Base-by-base conservation (phyloP, 768 basidiomycete species). In the Trametes sanguinea region DNA sequence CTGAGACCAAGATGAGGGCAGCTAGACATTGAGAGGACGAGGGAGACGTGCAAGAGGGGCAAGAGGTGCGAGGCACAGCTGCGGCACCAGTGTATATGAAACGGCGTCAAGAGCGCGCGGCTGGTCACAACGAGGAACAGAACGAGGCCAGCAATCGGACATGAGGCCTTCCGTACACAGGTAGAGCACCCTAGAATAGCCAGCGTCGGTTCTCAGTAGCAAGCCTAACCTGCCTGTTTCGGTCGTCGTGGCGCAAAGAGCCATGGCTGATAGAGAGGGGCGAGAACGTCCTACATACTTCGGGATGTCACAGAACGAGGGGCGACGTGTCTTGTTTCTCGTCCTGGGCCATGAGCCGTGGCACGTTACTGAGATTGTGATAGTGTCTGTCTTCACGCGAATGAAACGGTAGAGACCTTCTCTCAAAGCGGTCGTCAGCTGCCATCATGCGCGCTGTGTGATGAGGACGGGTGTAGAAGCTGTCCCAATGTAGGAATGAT, bases 51-150 rank as follows among this genome's bases (percentile, higher is more conserved):
- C 40, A 29, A 45, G 33, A 44, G 42, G 57, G 30, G 46, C 16
- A 45, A 22, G 47, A 43, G 42, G 5, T 13, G 8, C 10, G 14
- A 43, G 42, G n/a, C 40, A 33, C 47, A 44, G 61, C 51, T 51
- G 54, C 43, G 16, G 32, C 29, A n/a, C 6, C 33, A 40, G 40
- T 27, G 55, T 57, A 62, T 62, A 62, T 57, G 51, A 45, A 46
- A 30, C 55, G 44, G 61, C 61, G 61, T 51, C 55, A 62, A 47
- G 61, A 48, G 17, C 35, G 51, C 11, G 61, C 61, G 61, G 43
- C 54, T 46, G 43, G 61, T 50, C 50, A 43, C 61, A 62, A 62
- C 55, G 54, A 62, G 61, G 61, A 39, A 33, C 30, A 50, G 50
- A 55, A 51, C 50, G 61, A 46, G 61, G 55, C 54, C 50, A 52